Base-by-base conservation (phyloP, 2,329 filamentous ascomycete genomes). In the Fulvia fulva region DNA sequence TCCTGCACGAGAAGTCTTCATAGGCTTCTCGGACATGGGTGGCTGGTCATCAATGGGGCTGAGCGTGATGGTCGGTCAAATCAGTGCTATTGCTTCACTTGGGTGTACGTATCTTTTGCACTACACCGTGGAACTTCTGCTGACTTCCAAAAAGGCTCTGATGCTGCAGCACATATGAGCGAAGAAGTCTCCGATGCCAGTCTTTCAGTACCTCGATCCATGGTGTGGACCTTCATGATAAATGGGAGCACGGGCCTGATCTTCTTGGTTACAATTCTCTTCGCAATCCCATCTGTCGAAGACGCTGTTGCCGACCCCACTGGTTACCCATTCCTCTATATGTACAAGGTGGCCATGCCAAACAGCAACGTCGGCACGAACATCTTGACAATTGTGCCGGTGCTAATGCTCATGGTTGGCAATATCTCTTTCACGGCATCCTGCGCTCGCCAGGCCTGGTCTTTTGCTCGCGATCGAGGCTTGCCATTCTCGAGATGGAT, bases 41-140 rank as follows among this genome's bases (percentile, higher is more conserved):
- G 69, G 68, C 9, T 72, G 66, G 65, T 50, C 58, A 9, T 69
- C 64, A 28, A 64, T 67, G 53, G 68, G 68, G 3, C 56, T 68
- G 16, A 65, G 65, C 5, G 65, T 66, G 45, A 62, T 71, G 49
- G 62, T 68, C 22, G 64, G 65, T 16, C 69, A 71, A 55, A 67
- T 71, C 46, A 62, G 55, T 25, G 61, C 61, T 1, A 63, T 63
- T 22, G 62, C 62, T 26, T 53, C 59, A 4, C 59, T 63, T 4
- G 62, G 62, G 5, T 63, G 62, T 43, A 28, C 6, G 52, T 55
- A 37, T 30, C 2, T 28, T 26, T 5, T 6, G n/a, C 23, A 37
- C 25, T 8, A n/a, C 4, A 12, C 3, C 6, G 12, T 19, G 8
- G 26, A n/a, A 23, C 21, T 23, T 16, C 19, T 14, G 51, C 28